Base-by-base conservation (phyloP, 805 yeast species). In the Barnettozyma sp. region DNA sequence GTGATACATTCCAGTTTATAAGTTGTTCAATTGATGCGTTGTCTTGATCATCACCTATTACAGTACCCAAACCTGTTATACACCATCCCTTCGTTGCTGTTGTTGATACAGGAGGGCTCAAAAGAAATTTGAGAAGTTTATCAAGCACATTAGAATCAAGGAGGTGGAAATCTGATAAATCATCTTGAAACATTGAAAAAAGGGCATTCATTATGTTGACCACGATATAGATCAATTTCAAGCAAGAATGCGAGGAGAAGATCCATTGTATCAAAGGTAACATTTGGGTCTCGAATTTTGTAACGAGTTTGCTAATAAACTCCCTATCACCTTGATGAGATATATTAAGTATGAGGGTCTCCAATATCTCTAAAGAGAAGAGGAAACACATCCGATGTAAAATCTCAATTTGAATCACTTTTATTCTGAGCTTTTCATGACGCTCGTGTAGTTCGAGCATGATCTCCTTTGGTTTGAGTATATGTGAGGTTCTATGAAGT, bases 291-390 rank as follows among this genome's bases (percentile, higher is more conserved):
- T 24, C 29, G 4, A 39, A 19, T 15, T 33, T 38, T 12, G 4
- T 7, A 12, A 42, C 8, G 3, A 44, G 4, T 11, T 28, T 7
- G 11, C 36, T 30, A 17, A 39, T 31, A 10, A 37, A 32, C n/a
- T 30, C 30, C 4, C 10, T 22, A 17, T 44, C 47, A n/a, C 43
- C 44, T 8, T 31, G 22, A 4, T 31, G 28, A 10, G 18, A 20
- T 10, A 41, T 15, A 22, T 38, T 44, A 21, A 40, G 34, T 19
- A 59, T 48, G 13, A 75, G 52, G 0, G 62, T 58, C 45, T 79
- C 86, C 15, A 80, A 44, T 3, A 76, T 57, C 48, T 81, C 87
- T 54, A 74, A 63, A 3, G 73, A 58, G 49, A 68, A 72, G 0
- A 70, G 53, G 6, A 78, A 56, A 1, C 66, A 62, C 40, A 77